Base-by-base conservation (phyloP, 2,329 filamentous ascomycete species). In the Fusarium sp. region DNA sequence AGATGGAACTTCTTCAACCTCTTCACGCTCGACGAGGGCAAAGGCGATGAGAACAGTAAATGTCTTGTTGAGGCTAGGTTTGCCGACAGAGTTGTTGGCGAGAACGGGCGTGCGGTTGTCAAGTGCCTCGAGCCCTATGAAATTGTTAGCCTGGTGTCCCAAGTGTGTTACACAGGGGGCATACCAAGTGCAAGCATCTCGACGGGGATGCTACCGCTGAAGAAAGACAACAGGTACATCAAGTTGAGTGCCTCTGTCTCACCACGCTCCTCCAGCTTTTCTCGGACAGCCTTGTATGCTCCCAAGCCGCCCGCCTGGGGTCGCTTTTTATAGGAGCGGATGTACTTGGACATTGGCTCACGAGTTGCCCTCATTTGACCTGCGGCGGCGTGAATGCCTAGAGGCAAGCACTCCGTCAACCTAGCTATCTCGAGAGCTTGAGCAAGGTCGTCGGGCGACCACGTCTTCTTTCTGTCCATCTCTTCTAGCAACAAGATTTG, bases 31-130 rank as follows among this genome's bases (percentile, higher is more conserved):
- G 16, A 78, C 75, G 20, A 78, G 73, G 31, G 76, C 76, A 56
- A 78, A 78, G 5, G 71, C 72, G 29, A 78, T 78, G 24, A 78
- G 76, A 8, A 78, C 67, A 6, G 69, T 73, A 22, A 78, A 78
- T 2, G 76, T 78, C 57, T 77, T 78, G 63, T 77, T 78, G 7
- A 78, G 74, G 41, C 76, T 78, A 35, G 60, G 52, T 57, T 74
- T 74, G 8, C 76, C 76, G 54, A 69, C 67, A 2, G 65, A 68
- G 16, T 75, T 72, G 16, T 68, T 58, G 13, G 76, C 72, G 6
- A 71, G 74, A 22, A 78, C 73, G 4, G 76, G 76, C 0, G 76
- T 78, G 22, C 76, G 67, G 22, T 73, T 78, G 35, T 78, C 76
- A 11, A 78, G 71, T 27, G 76, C 76, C 37, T 66, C 65, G 16